Evolutionary conservation across 352 stramenopile genomes (phyloP).

Genomic region (Phytophthora fragariaefolia): DNA sequence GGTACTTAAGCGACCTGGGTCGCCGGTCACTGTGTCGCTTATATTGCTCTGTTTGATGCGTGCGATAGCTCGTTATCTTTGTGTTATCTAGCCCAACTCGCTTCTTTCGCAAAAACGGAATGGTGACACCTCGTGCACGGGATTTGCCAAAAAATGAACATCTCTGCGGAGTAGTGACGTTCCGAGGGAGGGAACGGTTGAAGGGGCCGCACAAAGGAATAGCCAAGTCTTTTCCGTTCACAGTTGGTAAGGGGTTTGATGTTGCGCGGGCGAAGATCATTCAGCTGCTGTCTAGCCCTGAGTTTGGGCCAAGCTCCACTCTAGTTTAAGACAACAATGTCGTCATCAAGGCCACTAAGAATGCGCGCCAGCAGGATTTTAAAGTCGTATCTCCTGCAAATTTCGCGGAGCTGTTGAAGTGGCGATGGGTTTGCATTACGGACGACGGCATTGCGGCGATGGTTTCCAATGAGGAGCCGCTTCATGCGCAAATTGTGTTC

Average conservation of each 20-base stretch:
- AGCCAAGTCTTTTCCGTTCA: not conserved
- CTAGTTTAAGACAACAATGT: conserved; percentile 5
- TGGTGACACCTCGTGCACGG: too few species aligned
- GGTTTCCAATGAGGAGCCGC: not conserved
- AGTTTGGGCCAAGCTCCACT: not conserved
- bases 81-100: too few species aligned
- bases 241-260: too few species aligned
- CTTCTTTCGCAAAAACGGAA: too few species aligned
- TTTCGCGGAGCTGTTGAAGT: conserved; percentile 4
- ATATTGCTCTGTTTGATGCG: too few species aligned
- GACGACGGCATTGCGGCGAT: conserved; percentile 2
- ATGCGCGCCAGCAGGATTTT: conserved; percentile 16
- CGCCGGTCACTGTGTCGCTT: too few species aligned
- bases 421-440: not conserved
- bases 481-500: conserved; percentile 6
- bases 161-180: too few species aligned
- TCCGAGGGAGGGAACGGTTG: too few species aligned
- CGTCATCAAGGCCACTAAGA: conserved; percentile 15
- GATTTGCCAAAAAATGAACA: too few species aligned
- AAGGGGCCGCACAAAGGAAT: conserved; percentile 8
- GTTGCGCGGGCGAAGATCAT: not conserved
- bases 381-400: conserved; percentile 4
- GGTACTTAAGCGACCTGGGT: too few species aligned
- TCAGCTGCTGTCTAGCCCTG: not conserved
- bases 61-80: too few species aligned